Evolutionary conservation across 768 basidiomycete species (phyloP), one percentile per base, ranked within the genome.

Genomic region (Chalciporus piperatus): DNA sequence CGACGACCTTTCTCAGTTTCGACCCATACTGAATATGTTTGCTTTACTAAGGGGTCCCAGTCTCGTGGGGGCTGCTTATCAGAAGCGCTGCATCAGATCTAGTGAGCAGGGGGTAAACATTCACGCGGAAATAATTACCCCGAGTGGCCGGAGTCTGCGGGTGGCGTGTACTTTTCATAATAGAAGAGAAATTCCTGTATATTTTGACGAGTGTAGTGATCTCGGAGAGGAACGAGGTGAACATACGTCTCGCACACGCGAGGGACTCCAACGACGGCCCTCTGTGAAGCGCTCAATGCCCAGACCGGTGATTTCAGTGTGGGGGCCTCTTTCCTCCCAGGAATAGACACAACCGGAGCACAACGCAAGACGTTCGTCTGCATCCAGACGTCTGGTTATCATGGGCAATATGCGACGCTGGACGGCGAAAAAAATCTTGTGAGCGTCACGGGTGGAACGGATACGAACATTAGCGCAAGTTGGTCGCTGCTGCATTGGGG

Each of bases 261-360:
- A 89, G 37, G 89, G 84, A 38, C 85, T 87, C 89, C 89, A 92
- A 57, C 84, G 78, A 60, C 84, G 78, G 20, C 89, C 89, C 65
- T 92, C 89, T 4, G 89, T 92, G 69, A 89, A 92, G 25, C 89
- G 79, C 63, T 92, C 90, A 63, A 92, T 92, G 27, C 87, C 86
- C 28, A 89, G 76, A 13, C 88, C 87, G 3, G 85, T 87, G 13
- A 87, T 80, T 67, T 89, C 89, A 20, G 80, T 79, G 58, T 84
- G 81, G 14, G 87, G 84, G 20, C 81, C 81, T 43, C 87, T 76
- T 63, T 89, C 88, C 70, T 89, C 89, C 89, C 88, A 80, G 46
- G 77, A 77, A 48, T 79, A 81, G 33, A 81, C 76, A 51, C 67
- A 72, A 39, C 72, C 69, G 9, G 69, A 70, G 32, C 61, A 57